Base-by-base conservation (phyloP, 108 stramenopile genomes). In the Hondaea fermentalgiana region DNA sequence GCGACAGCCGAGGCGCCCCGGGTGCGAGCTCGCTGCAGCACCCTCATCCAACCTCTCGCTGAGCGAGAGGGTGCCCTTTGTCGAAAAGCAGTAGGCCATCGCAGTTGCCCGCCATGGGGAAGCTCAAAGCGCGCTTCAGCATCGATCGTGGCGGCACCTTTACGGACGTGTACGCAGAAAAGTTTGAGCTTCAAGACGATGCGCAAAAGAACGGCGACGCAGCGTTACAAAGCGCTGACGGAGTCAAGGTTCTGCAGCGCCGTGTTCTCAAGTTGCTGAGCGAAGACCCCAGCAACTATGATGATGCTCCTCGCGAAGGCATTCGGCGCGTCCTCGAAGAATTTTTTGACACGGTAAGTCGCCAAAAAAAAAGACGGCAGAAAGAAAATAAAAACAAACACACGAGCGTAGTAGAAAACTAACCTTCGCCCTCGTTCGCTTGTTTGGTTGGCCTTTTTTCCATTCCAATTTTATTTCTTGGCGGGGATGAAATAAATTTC, bases 121-220 rank as follows among this genome's bases (percentile, higher is more conserved):
- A 16, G 25, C 8, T 69, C 35, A 83, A 53, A 35, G 76, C 51
- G 76, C 95, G 96, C 88, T 97, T 97, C 88, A 90, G 95, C 87
- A 97, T 98, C 72, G 98, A 99, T 89, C 96, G 98, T 19, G 98
- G 98, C 42, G 98, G 98, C 4, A 99, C 98, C 88, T 99, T 99
- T 91, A 99, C 98, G 29, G 98, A 99, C 92, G 90, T 98, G 53
- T 95, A 95, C 87, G 95, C 5, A 58, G 60, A 43, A 92, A 95
- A 88, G 51, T 96, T 19, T 95, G 96, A 2, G 91, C 93, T 87
- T 60, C 14, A 43, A 17, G 60, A 16, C 25, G 55, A 29, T 16
- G 10, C 29, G 4, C 16, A 19, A 42, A 23, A 21, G 29, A 14
- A 72, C n/a, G 59, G 72, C 57, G 21, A n/a, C 25, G 8, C 42